These are phyloP conservation scores for Backusella liffmaniae DNA, from an alignment of 192 early-diverging fungal genomes.

Conservation along the genomic window DNA sequence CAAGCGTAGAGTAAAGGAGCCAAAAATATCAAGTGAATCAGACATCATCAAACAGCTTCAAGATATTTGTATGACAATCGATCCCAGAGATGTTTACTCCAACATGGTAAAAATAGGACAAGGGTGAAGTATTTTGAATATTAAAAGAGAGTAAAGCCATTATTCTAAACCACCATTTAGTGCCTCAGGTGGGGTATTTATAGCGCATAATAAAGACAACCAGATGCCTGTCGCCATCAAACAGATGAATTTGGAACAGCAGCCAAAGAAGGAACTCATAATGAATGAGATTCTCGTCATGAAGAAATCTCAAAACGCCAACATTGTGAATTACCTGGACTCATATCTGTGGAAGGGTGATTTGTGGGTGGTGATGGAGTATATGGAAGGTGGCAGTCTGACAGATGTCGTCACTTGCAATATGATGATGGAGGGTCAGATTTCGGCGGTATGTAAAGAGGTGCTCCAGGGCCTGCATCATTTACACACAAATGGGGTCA, in stretches of 20 bases:
- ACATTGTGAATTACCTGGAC: slow-evolving; percentile 90
- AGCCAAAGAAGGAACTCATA: slow-evolving; percentile 95
- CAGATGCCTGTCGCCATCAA: slow-evolving; percentile 84
- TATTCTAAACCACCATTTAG: slow-evolving; percentile 31
- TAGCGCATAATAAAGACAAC: slow-evolving; percentile 62
- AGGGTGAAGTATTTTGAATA: slow-evolving; percentile 26
- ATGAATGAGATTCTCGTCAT: slow-evolving; percentile 92
- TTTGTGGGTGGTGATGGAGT: slow-evolving; percentile 92
- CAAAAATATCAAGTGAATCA: slow-evolving; percentile 37
- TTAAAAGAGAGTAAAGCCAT: too few species aligned
- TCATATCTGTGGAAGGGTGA: slow-evolving; percentile 79
- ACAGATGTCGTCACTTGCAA: slow-evolving; percentile 82
- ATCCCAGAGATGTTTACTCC: slow-evolving; percentile 70
- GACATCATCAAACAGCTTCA: slow-evolving; percentile 84
- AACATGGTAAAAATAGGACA: slow-evolving; percentile 46
- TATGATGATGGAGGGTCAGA: slow-evolving; percentile 83
- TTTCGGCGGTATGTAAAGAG: slow-evolving; percentile 80
- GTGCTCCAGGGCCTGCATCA: slow-evolving; percentile 73
- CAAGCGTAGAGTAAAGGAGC: slow-evolving; percentile 23
- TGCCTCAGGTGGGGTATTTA: slow-evolving; percentile 93
- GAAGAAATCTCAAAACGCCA: slow-evolving; percentile 74
- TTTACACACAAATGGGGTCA: slow-evolving; percentile 73
- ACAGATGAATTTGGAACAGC: slow-evolving; percentile 94
- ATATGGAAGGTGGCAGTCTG: slow-evolving; percentile 86
- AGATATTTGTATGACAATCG: slow-evolving; percentile 81